Conservation (phyloP, 306 rosid species). For the Acacia acuminata region DNA sequence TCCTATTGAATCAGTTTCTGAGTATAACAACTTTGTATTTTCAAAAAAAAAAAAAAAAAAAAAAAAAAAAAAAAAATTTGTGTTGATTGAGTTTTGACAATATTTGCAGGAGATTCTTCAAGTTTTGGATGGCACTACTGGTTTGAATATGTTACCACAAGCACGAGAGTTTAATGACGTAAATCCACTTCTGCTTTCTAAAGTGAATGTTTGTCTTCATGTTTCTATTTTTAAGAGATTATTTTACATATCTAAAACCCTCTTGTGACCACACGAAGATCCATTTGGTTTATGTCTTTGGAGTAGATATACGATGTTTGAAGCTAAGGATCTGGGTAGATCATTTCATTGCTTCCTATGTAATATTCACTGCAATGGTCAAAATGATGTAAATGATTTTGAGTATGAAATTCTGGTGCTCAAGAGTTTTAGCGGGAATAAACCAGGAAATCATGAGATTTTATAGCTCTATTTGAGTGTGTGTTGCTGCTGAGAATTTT, state of each 20-base stretch:
- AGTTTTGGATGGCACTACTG: conserved; percentile 96
- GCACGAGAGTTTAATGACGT: conserved; percentile 96
- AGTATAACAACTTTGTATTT: background rate
- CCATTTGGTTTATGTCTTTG: conserved; percentile 8
- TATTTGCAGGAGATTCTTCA: conserved; percentile 84
- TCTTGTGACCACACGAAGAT: conserved; percentile 2
- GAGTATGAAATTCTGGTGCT: conserved; percentile 6
- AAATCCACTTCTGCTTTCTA: conserved; percentile 38
- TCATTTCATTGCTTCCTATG: background rate
- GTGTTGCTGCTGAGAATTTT: background rate
- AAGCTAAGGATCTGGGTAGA: conserved; percentile 9
- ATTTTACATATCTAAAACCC: conserved; percentile 19
- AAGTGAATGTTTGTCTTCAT: conserved; percentile 24
- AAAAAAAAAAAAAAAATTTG: too few relatives aligned
- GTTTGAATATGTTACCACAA: conserved; percentile 97
- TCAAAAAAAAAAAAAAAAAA: background rate
- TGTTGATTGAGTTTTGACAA: background rate
- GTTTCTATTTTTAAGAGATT: background rate
- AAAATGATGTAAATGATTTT: conserved; percentile 1
- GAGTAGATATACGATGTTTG: conserved; percentile 1
- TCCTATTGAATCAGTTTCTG: background rate
- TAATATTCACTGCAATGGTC: conserved; percentile 11
- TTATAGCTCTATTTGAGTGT: background rate
- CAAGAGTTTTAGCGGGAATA: conserved; percentile 6
- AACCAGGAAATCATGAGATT: background rate